Conservation (phyloP, 768 basidiomycete genomes). For the Amanita rubescens region DNA sequence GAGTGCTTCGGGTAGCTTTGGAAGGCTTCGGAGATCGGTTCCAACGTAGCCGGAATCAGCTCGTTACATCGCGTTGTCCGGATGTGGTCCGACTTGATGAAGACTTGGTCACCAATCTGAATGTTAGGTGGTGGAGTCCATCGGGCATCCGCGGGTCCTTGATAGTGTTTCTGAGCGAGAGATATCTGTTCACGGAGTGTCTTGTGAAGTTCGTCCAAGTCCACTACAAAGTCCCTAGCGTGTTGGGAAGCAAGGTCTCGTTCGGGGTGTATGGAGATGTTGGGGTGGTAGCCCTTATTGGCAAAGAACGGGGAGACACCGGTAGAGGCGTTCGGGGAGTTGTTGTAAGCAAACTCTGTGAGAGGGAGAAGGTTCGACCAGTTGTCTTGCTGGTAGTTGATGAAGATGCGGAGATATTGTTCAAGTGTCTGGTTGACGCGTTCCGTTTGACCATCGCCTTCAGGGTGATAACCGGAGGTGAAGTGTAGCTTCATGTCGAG, state of each 20-base stretch:
- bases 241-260: not conserved
- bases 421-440: not conserved
- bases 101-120: constrained; percentile 15
- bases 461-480: not conserved
- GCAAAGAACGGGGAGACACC: constrained; percentile 24
- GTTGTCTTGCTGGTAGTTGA: constrained; percentile 14
- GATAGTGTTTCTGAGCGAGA: not conserved
- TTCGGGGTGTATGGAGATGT: constrained; percentile 13
- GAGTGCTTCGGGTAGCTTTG: no score
- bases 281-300: constrained; percentile 25
- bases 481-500: no score
- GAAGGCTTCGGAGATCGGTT: no score
- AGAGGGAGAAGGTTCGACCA: constrained; percentile 19
- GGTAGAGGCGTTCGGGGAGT: constrained; percentile 18
- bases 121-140: not conserved
- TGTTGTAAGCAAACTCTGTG: constrained; percentile 26
- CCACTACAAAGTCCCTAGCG: not conserved
- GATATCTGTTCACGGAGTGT: not conserved
- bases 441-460: not conserved
- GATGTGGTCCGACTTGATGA: constrained; percentile 15
- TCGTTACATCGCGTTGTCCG: not conserved
- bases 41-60: no score
- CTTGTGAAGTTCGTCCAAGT: not conserved
- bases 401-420: not conserved
- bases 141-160: not conserved